Evolutionary conservation across 441 rosid species (phyloP).

Genomic region (Macaranga tanarius): DNA sequence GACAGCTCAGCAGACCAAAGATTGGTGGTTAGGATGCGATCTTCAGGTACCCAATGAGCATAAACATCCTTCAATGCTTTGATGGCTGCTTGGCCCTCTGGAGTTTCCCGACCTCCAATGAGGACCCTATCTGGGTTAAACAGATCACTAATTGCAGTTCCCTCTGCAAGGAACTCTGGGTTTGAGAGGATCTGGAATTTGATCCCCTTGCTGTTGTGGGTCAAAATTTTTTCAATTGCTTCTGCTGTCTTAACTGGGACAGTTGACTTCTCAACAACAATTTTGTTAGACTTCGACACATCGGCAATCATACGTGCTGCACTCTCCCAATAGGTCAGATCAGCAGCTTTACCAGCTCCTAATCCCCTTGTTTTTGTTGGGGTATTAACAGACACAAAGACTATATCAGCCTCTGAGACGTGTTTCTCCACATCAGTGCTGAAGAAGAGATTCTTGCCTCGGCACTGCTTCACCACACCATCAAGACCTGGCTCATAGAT

Average conservation of each 20-base stretch:
- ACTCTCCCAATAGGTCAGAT: conserved; percentile 96
- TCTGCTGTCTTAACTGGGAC: conserved; percentile 95
- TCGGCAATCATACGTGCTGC: conserved; percentile 96
- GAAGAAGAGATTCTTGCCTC: conserved; percentile 82
- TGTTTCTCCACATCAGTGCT: conserved; percentile 86
- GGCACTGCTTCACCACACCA: conserved; percentile 69
- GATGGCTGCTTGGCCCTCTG: conserved; percentile 79
- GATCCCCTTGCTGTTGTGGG: conserved; percentile 94
- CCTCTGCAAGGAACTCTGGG: conserved; percentile 97
- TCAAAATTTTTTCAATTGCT: conserved; percentile 87
- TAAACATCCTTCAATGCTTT: conserved; percentile 78
- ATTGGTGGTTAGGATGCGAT: conserved; percentile 75
- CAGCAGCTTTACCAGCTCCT: conserved; percentile 97
- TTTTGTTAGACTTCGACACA: conserved; percentile 85
- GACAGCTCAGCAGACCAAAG: conserved; percentile 99
- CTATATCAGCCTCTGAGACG: conserved; percentile 78
- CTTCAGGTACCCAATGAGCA: conserved; percentile 91
- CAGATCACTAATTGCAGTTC: conserved; percentile 86
- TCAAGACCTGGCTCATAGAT: conserved; percentile 93
- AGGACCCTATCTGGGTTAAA: conserved; percentile 86
- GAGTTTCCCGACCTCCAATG: conserved; percentile 93
- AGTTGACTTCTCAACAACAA: conserved; percentile 95
- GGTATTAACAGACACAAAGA: conserved; percentile 91
- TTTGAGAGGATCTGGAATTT: conserved; percentile 94
- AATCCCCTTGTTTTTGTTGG: conserved; percentile 92